Percentiles rank a stretch among this genome's conserved stretches.
phyloP scores from a whole-genome alignment of 192 early-diverging fungal species.

The Paraglomus brasilianum region DNA sequence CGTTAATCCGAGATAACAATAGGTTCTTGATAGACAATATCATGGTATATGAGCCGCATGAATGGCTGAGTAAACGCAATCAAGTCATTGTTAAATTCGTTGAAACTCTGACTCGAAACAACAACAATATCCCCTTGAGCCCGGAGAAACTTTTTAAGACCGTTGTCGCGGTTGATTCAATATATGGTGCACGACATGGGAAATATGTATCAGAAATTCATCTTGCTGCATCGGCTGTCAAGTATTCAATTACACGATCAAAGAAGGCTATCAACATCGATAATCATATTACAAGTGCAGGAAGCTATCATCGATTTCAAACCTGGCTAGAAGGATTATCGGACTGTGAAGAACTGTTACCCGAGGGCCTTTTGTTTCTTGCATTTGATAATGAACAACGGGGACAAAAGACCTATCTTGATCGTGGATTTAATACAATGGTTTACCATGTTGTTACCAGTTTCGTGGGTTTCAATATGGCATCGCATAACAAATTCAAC shows the following conservation, averaged over 20 bases:
- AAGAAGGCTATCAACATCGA: background rate
- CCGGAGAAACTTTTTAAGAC: conserved; percentile 7
- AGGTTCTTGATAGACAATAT: conserved; percentile 16
- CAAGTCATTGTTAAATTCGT: conserved; percentile 16
- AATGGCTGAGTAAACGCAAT: conserved; percentile 10
- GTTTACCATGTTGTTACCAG: background rate
- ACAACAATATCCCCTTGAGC: background rate
- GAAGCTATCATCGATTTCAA: conserved; percentile 6
- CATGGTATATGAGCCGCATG: background rate
- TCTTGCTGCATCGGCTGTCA: conserved; percentile 10
- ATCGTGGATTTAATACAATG: conserved; percentile 5
- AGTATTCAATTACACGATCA: conserved; percentile 6
- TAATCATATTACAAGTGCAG: conserved; percentile 4
- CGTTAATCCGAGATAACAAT: conserved; percentile 3
- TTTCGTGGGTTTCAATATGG: background rate
- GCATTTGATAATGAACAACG: conserved; percentile 23
- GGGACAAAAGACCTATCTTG: conserved; percentile 15
- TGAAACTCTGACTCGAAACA: conserved; percentile 7
- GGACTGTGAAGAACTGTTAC: background rate
- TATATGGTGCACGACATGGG: conserved; percentile 9
- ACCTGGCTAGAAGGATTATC: conserved; percentile 10
- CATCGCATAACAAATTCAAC: background rate
- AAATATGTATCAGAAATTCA: conserved; percentile 26
- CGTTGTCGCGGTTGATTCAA: background rate
- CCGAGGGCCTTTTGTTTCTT: conserved; percentile 15